Conservation (phyloP, 768 basidiomycete species). For the Russula abietina region DNA sequence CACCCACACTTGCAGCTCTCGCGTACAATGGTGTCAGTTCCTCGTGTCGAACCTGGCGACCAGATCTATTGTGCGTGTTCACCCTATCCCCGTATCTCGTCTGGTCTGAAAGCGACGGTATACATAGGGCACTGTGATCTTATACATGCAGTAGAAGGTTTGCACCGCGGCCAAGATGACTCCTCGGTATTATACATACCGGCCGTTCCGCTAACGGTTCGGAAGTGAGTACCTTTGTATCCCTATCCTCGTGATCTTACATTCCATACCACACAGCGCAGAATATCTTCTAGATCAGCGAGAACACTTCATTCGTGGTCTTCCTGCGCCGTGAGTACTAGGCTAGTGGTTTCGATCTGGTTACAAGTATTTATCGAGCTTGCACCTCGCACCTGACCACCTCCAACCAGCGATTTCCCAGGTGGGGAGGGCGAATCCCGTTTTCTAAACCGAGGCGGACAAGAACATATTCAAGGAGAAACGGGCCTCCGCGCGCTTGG, state of each 20-base stretch:
- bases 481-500: conserved; percentile 20
- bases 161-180: conserved; percentile 49
- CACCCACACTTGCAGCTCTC: conserved; percentile 66
- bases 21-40: conserved; percentile 63
- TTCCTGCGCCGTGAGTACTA: conserved; percentile 48
- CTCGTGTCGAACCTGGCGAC: conserved; percentile 68
- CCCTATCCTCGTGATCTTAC: background rate
- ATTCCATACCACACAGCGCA: conserved; percentile 31
- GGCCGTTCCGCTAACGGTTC: conserved; percentile 58
- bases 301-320: conserved; percentile 51
- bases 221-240: conserved; percentile 30
- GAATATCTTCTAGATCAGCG: conserved; percentile 59
- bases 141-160: conserved; percentile 42
- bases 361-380: background rate
- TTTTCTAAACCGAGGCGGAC: conserved; percentile 38
- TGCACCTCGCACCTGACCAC: background rate
- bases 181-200: conserved; percentile 78
- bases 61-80: conserved; percentile 53
- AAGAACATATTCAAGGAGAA: conserved; percentile 33
- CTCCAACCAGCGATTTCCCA: conserved; percentile 47
- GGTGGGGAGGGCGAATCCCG: conserved; percentile 38
- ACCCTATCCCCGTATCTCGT: background rate
- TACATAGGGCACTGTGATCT: conserved; percentile 34
- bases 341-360: background rate
- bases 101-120: background rate